Evolutionary conservation across 2,329 filamentous ascomycete genomes (phyloP), one percentile per base, ranked within the genome.

Genomic region (Hypocreales sp.): DNA sequence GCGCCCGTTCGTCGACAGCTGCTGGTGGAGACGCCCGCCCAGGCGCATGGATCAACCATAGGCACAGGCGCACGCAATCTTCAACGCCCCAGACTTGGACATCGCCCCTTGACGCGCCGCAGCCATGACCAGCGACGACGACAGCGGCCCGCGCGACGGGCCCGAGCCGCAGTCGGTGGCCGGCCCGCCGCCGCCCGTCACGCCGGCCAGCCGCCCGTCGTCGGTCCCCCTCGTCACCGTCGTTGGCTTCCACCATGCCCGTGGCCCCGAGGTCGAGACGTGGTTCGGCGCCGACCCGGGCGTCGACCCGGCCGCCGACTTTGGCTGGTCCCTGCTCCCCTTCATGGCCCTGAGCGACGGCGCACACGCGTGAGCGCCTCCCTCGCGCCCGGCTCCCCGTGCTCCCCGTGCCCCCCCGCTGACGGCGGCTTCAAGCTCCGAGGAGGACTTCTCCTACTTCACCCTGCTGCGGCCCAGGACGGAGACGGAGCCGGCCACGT

Each of bases 361-460:
- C 28, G 90, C 90, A 29, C 90, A 98, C 61, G 75, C 84, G 75
- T 90, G 64, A 58, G 77, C 22, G 1, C 5, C 22, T 15, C 6
- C 17, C 20, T 8, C 18, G 12, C 14, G 1, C 9, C 5, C 15
- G 15, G 5, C 14, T 22, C 10, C n/a, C 8, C 15, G 7, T 15
- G 13, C 11, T 10, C 17, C 4, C 11, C 7, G 21, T 15, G 20
- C 22, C 12, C 5, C 4, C 21, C 10, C 31, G 31, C 39, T 41
- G 28, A 42, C 32, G 29, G 20, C 19, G 12, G 16, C 7, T n/a
- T n/a, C 30, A 44, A 90, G 81, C 30, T 76, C 81, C 14, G 79
- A 78, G 31, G 90, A 98, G 56, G 90, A 95, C 56, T 98, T 95
- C 60, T 94, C 86, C 27, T 98, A 98, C 59, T 98, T 98, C 51